Evolutionary conservation across 805 yeast species (phyloP).

Genomic region (Debaryomyces castellii): DNA sequence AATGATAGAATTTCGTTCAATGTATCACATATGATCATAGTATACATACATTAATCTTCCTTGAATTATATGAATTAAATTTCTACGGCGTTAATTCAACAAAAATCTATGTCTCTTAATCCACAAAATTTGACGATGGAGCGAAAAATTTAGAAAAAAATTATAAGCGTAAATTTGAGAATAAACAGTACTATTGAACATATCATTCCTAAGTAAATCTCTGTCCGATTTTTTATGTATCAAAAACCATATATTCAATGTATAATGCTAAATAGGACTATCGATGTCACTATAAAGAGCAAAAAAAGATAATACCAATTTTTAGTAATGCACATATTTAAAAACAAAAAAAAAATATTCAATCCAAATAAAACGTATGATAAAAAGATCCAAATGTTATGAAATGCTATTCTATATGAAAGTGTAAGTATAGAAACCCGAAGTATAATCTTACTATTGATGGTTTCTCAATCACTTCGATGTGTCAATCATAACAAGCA

Average conservation of each 20-base stretch:
- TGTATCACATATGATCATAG: background rate
- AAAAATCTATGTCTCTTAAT: constrained; percentile 1
- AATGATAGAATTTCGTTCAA: background rate
- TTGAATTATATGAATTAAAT: background rate
- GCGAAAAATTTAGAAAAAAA: constrained; percentile 9
- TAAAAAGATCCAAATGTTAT: no score
- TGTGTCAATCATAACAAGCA: background rate
- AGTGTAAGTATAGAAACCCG: background rate
- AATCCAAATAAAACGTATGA: no score
- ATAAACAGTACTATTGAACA: background rate
- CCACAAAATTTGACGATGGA: constrained; percentile 12
- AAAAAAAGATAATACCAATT: no score
- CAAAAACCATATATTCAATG: background rate
- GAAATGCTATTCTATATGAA: no score
- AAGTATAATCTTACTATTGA: background rate
- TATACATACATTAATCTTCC: constrained; percentile 1
- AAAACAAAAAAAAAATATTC: no score
- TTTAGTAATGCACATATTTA: background rate
- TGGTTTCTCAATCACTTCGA: background rate
- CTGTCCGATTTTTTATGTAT: background rate
- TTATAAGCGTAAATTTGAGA: constrained; percentile 7
- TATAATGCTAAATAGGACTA: background rate
- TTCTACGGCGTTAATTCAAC: background rate
- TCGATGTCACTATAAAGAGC: background rate
- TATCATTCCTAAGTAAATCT: constrained; percentile 3